Base-by-base conservation (phyloP, 768 basidiomycete species). In the Kwoniella shandongensis region DNA sequence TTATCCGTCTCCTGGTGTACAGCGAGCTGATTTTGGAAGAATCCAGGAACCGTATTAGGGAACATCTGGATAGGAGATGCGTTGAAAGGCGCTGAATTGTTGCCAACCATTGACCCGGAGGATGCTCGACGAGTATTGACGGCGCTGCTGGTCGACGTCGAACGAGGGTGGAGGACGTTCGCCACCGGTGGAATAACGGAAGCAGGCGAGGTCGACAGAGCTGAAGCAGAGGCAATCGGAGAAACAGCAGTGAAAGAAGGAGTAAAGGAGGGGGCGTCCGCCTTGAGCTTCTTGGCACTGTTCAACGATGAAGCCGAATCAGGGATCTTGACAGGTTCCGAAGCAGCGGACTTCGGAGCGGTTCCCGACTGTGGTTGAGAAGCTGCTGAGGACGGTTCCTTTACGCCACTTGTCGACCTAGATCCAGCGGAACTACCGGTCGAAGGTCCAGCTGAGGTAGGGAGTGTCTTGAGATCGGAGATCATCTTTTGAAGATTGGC, bases 381-480 rank as follows among this genome's bases (percentile, higher is more conserved):
- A 48, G 15, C 47, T 45, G 60, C 45, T 44, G 54, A n/a, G n/a
- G n/a, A n/a, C n/a, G n/a, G 57, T 32, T 46, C 49, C 44, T 42
- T 51, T 7, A 22, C 49, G 10, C 53, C 60, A 44, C 60, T 70
- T 17, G 51, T 59, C 1, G 65, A 65, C 30, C 66, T 36, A 4
- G 67, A 66, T 3, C 59, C 65, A 11, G 45, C 26, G 10, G 60
- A 58, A 39, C 39, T 59, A 17, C 55, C 51, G 13, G 40, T 47
- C 12, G 77, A 65, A 66, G 77, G 82, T 69, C 79, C 83, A 39
- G 71, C 51, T 49, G 84, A 80, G 47, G 88, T 85, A 51, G 89
- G 86, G 2, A 89, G 83, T 17, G 87, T 86, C 81, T 91, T 94
- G 62, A 96, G 81, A 76, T 97, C 92, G 54, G 88, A 88, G 66